These are phyloP conservation scores for Leccinum pellstonianum DNA, from an alignment of 768 basidiomycete species.

Conservation along the genomic window DNA sequence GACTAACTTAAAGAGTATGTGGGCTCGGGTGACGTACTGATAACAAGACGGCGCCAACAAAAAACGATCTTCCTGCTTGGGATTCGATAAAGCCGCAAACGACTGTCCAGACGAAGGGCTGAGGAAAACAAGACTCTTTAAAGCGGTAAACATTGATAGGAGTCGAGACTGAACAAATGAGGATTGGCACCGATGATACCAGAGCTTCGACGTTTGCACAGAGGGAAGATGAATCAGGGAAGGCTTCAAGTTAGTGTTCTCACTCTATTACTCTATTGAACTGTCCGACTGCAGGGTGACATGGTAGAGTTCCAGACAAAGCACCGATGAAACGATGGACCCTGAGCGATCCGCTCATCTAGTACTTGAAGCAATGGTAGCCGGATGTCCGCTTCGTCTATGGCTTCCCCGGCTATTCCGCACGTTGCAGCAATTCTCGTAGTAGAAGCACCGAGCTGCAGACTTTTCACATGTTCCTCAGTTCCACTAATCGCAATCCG, in stretches of 20 bases:
- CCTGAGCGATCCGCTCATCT: not conserved
- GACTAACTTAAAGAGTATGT: no score
- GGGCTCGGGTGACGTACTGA: no score
- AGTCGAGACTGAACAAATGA: not conserved
- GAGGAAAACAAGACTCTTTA: not conserved
- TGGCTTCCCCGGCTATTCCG: not conserved
- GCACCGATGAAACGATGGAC: not conserved
- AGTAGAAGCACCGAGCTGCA: not conserved
- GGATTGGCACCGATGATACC: not conserved
- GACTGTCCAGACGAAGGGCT: not conserved
- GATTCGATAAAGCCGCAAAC: no score
- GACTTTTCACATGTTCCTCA: not conserved
- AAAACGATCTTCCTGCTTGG: no score
- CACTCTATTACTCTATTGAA: not conserved
- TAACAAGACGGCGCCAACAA: not conserved
- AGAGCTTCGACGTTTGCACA: not conserved
- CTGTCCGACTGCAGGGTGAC: not conserved
- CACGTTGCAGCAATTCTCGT: not conserved
- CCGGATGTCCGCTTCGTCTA: not conserved
- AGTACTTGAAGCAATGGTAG: not conserved
- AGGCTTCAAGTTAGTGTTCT: not conserved
- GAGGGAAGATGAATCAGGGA: not conserved
- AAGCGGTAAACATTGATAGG: not conserved
- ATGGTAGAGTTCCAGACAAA: not conserved
- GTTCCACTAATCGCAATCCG: not conserved